phyloP scores from a whole-genome alignment of 495 filamentous ascomycete species.

The Podospora appendiculata region DNA sequence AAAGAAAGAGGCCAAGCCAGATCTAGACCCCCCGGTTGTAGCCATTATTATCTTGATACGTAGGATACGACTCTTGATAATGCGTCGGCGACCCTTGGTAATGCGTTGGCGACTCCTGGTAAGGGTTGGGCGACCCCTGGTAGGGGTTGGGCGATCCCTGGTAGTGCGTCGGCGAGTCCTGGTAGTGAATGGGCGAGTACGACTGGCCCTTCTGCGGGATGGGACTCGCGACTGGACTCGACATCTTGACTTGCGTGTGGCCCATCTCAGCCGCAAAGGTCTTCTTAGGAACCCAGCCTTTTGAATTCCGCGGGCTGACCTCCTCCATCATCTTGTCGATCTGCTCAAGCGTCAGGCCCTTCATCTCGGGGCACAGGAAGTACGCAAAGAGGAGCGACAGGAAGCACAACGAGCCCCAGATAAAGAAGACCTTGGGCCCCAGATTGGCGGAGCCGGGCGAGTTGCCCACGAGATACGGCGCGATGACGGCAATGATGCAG shows the following conservation, averaged over 20 bases:
- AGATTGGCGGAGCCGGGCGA: constrained; percentile 61
- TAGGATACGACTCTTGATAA: too few relatives aligned
- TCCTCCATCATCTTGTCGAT: constrained; percentile 86
- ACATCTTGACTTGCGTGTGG: neutral
- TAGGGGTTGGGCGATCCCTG: too few relatives aligned
- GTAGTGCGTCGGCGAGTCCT: too few relatives aligned
- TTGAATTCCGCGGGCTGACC: constrained; percentile 55
- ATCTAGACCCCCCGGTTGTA: too few relatives aligned
- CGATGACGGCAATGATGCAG: constrained; percentile 62
- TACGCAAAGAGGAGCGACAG: constrained; percentile 60
- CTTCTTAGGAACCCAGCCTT: constrained; percentile 58
- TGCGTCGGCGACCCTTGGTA: too few relatives aligned
- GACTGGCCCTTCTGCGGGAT: too few relatives aligned
- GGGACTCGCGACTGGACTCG: too few relatives aligned
- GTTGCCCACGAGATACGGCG: constrained; percentile 64
- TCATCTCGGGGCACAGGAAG: constrained; percentile 77
- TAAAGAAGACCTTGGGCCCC: constrained; percentile 66
- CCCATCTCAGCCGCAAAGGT: constrained; percentile 54
- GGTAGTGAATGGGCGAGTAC: too few relatives aligned
- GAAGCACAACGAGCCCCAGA: constrained; percentile 64
- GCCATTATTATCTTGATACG: too few relatives aligned
- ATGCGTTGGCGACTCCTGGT: too few relatives aligned
- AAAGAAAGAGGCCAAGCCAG: too few relatives aligned
- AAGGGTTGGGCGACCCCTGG: too few relatives aligned
- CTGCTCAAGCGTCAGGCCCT: constrained; percentile 80